These are phyloP conservation scores for Daldinia concentrica DNA, from an alignment of 495 filamentous ascomycete species.

Conservation along the genomic window DNA sequence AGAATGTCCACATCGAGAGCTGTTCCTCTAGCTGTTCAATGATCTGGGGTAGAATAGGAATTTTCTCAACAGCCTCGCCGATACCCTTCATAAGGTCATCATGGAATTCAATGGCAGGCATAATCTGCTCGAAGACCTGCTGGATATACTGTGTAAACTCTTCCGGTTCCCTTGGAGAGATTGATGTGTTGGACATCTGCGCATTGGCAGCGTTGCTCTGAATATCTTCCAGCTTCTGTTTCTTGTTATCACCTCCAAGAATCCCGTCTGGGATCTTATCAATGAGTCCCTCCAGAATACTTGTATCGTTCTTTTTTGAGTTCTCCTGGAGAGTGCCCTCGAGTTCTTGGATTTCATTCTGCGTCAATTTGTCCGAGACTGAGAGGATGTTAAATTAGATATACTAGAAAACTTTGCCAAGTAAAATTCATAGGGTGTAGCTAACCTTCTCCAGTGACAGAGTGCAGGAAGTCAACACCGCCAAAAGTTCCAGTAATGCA, in stretches of 20 bases:
- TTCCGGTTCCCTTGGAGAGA: slow-evolving; percentile 78
- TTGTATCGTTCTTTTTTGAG: slow-evolving; percentile 62
- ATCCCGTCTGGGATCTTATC: slow-evolving; percentile 79
- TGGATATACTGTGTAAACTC: slow-evolving; percentile 74
- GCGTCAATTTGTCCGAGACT: slow-evolving; percentile 85
- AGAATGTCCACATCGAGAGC: slow-evolving; percentile 86
- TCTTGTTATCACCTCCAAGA: slow-evolving; percentile 74
- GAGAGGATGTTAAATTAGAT: slow-evolving; percentile 18
- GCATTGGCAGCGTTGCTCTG: slow-evolving; percentile 73
- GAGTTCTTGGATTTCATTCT: slow-evolving; percentile 84
- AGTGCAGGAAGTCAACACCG: slow-evolving; percentile 86
- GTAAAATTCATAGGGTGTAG: neutral
- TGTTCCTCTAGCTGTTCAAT: slow-evolving; percentile 82
- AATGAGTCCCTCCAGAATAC: slow-evolving; percentile 77
- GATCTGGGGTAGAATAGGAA: slow-evolving; percentile 80
- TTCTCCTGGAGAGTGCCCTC: slow-evolving; percentile 76
- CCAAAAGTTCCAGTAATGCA: slow-evolving; percentile 91
- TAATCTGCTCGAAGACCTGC: slow-evolving; percentile 75
- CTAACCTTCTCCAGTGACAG: slow-evolving; percentile 79
- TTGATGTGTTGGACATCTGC: slow-evolving; percentile 69
- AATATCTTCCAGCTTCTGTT: slow-evolving; percentile 70
- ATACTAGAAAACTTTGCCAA: neutral
- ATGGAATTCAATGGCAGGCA: slow-evolving; percentile 87
- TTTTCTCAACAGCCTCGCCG: slow-evolving; percentile 76
- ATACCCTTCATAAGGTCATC: slow-evolving; percentile 84